A percentile compares a stretch with the other conserved stretches of the same genome.
phyloP scores from a whole-genome alignment of 2,329 filamentous ascomycete genomes.

The Cytospora leucostoma region DNA sequence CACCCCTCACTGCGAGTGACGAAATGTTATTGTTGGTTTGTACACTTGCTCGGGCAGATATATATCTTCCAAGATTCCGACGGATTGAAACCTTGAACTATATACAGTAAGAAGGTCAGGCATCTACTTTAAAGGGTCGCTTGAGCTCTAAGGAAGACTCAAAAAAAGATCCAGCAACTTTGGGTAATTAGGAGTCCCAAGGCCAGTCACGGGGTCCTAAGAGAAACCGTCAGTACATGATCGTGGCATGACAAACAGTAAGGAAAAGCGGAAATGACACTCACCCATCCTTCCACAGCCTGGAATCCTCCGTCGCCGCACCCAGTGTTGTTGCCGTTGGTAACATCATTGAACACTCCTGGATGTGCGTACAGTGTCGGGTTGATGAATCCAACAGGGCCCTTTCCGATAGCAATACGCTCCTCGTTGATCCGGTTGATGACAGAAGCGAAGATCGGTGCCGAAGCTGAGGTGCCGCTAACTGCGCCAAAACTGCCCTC shows the following conservation, averaged over 20 bases:
- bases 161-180: slow-evolving; percentile 19
- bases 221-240: background rate
- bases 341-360: slow-evolving; percentile 37
- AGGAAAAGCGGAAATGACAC: background rate
- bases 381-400: slow-evolving; percentile 41
- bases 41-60: background rate
- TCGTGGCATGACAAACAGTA: background rate
- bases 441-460: slow-evolving; percentile 60
- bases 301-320: slow-evolving; percentile 36
- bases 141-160: slow-evolving; percentile 30
- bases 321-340: slow-evolving; percentile 35
- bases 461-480: slow-evolving; percentile 56
- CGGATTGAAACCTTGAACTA: background rate
- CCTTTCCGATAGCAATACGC: slow-evolving; percentile 50
- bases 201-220: slow-evolving; percentile 31
- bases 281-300: slow-evolving; percentile 34
- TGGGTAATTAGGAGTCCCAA: slow-evolving; percentile 30
- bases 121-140: slow-evolving; percentile 30
- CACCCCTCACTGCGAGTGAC: background rate
- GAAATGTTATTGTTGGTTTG: background rate
- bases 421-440: slow-evolving; percentile 65
- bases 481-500: slow-evolving; percentile 37
- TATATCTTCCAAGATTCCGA: too few species aligned
- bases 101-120: background rate
- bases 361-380: slow-evolving; percentile 35